Conservation (phyloP, 2,329 filamentous ascomycete species). For the Plenodomus lindquistii region DNA sequence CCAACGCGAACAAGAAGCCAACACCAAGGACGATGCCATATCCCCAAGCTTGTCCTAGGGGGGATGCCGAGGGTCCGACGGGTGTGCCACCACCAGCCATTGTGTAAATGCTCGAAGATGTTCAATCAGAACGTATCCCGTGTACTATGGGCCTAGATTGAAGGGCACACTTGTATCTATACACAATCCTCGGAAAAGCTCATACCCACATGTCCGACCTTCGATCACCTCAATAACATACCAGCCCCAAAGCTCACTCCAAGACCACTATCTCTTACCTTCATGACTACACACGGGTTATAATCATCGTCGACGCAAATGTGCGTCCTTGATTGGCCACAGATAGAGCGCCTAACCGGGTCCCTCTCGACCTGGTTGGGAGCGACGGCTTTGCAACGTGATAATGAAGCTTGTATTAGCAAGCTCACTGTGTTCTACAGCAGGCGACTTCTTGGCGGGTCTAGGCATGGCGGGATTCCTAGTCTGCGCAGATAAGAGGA, state of each 20-base stretch:
- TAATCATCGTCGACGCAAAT: background rate
- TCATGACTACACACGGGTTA: constrained; percentile 4
- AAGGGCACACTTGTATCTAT: constrained; percentile 20
- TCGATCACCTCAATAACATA: background rate
- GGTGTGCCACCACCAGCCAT: constrained; percentile 34
- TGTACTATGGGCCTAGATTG: constrained; percentile 2
- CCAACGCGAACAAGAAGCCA: constrained; percentile 35
- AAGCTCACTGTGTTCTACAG: constrained; percentile 5
- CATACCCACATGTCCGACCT: constrained; percentile 3
- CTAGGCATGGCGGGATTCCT: constrained; percentile 12
- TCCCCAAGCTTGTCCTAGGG: constrained; percentile 34
- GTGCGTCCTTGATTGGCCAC: constrained; percentile 20
- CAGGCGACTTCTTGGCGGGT: constrained; percentile 4
- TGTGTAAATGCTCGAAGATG: background rate
- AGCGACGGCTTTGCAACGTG: background rate
- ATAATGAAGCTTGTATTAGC: constrained; percentile 12
- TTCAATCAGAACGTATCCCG: constrained; percentile 3
- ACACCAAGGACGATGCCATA: constrained; percentile 41
- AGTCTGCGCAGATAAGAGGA: constrained; percentile 26
- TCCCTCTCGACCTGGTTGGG: background rate
- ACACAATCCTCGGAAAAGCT: background rate
- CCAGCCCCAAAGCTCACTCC: constrained; percentile 1
- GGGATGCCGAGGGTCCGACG: constrained; percentile 27
- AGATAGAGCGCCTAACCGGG: too few species aligned
- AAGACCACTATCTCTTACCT: constrained; percentile 17